phyloP scores from a whole-genome alignment of 1,284 basidiomycete species.

The Schizophyllum amplum region DNA sequence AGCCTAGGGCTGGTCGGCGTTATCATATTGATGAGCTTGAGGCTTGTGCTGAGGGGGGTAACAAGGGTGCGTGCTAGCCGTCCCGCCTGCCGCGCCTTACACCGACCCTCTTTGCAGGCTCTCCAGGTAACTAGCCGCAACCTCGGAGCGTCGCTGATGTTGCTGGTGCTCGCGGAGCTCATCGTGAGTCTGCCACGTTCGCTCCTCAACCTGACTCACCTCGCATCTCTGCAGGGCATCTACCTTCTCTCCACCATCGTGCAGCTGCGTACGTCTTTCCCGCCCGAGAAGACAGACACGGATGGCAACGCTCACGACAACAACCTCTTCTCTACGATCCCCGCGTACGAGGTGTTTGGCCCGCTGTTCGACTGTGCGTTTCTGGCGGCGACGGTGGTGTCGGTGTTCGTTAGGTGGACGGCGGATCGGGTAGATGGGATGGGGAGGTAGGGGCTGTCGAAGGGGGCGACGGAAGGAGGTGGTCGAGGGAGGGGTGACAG shows the following conservation, averaged over 20 bases:
- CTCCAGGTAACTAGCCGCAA: slow-evolving; percentile 60
- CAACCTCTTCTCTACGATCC: slow-evolving; percentile 66
- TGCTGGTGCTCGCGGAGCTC: slow-evolving; percentile 66
- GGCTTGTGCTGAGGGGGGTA: slow-evolving; percentile 57
- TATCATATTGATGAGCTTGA: slow-evolving; percentile 64
- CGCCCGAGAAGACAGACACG: slow-evolving; percentile 35
- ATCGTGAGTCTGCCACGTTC: slow-evolving; percentile 43
- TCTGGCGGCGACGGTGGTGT: slow-evolving; percentile 43
- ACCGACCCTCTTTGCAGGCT: slow-evolving; percentile 27
- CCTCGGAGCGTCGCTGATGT: slow-evolving; percentile 60
- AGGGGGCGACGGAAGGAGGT: too few species aligned
- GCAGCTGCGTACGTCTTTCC: slow-evolving; percentile 70
- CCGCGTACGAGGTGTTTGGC: slow-evolving; percentile 66
- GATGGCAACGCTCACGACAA: too few species aligned
- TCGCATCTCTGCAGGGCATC: slow-evolving; percentile 44
- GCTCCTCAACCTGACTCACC: not conserved
- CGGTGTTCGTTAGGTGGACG: slow-evolving; percentile 42
- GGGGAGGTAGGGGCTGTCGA: slow-evolving; percentile 4
- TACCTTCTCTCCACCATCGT: slow-evolving; percentile 73
- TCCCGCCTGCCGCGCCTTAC: slow-evolving; percentile 2
- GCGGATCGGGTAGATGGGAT: slow-evolving; percentile 25
- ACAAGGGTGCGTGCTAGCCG: slow-evolving; percentile 39
- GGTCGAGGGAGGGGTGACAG: too few species aligned
- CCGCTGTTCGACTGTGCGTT: slow-evolving; percentile 67
- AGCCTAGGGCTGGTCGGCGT: slow-evolving; percentile 63